These are phyloP conservation scores for Panicum hallii DNA, from an alignment of 202 grass and related monocot species.

Conservation along the genomic window DNA sequence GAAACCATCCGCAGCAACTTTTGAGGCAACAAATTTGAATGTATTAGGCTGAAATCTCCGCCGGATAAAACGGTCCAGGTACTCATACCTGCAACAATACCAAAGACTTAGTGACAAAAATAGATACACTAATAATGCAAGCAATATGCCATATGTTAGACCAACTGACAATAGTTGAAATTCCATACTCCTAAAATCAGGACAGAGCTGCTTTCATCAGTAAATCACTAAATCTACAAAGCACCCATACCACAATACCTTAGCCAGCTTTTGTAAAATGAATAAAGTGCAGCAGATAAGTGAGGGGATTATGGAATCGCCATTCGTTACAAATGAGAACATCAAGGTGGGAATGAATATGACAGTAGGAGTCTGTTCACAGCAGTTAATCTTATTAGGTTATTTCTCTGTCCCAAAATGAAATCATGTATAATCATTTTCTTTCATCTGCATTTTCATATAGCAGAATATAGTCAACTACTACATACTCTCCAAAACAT, in stretches of 20 bases:
- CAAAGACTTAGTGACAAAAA: conserved; percentile 4
- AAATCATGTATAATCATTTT: background rate
- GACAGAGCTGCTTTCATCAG: background rate
- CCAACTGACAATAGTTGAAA: conserved; percentile 17
- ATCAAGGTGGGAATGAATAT: background rate
- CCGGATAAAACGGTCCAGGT: conserved; percentile 76
- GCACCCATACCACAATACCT: background rate
- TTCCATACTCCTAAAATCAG: conserved; percentile 13
- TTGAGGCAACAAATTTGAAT: conserved; percentile 75
- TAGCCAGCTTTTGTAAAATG: background rate
- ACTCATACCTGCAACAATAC: conserved; percentile 72
- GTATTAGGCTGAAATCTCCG: conserved; percentile 63
- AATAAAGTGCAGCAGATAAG: conserved; percentile 1
- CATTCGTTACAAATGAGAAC: background rate
- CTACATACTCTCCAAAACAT: background rate
- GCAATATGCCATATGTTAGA: conserved; percentile 25
- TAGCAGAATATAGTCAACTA: background rate
- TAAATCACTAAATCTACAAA: background rate
- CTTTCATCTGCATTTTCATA: background rate
- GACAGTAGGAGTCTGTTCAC: background rate
- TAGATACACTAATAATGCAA: background rate
- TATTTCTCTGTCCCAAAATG: background rate
- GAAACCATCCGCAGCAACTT: conserved; percentile 75
- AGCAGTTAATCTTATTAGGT: background rate
- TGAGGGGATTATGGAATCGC: background rate